Conservation (phyloP, 169 alveolate genomes). For the Neospora caninum region DNA sequence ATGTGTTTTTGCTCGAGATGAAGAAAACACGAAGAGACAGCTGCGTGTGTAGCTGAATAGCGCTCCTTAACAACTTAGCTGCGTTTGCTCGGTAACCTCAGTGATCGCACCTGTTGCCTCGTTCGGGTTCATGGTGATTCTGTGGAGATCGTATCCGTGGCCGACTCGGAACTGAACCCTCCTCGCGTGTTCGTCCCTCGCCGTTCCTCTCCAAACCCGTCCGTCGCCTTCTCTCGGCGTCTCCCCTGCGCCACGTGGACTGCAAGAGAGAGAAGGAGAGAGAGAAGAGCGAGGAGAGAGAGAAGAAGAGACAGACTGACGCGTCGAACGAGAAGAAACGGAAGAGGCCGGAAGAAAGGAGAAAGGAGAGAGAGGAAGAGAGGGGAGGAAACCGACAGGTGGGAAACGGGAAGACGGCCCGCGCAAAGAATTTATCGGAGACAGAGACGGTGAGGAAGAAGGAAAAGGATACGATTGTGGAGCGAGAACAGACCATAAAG, state of each 20-base stretch:
- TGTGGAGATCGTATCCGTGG: constrained; percentile 82
- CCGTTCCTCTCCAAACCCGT: background rate
- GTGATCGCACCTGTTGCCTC: constrained; percentile 53
- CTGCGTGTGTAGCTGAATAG: no score
- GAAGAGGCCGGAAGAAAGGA: background rate
- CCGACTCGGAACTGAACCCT: constrained; percentile 65
- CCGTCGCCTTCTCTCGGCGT: background rate
- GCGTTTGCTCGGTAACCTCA: background rate
- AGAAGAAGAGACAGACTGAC: background rate
- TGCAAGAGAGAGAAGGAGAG: background rate
- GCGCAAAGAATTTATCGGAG: no score
- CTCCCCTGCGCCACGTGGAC: no score
- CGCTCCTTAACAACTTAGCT: background rate
- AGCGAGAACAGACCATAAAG: no score
- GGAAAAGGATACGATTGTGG: no score
- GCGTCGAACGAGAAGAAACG: background rate
- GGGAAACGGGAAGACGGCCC: no score
- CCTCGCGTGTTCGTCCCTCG: background rate
- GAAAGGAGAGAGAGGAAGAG: background rate
- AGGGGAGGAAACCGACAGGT: no score
- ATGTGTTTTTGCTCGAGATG: no score
- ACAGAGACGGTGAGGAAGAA: no score
- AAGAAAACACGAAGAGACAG: no score
- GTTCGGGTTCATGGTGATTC: constrained; percentile 67
- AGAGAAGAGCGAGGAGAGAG: background rate